Evolutionary conservation across 1,139 yeast species (phyloP).

Genomic region (Lodderomyces pseudojiufengensis): DNA sequence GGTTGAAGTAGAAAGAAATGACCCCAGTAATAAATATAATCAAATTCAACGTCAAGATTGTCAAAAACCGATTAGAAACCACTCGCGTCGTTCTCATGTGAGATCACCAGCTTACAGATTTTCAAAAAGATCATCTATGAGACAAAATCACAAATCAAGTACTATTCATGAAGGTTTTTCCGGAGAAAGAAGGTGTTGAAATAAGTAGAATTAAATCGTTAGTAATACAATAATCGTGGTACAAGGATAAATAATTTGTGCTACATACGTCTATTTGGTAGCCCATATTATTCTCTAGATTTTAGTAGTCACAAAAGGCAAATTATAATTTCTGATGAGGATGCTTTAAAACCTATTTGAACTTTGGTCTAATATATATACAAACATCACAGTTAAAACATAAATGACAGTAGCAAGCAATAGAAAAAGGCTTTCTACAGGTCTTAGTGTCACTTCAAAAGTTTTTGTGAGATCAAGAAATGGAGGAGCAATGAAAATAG

Average conservation of each 20-base stretch:
- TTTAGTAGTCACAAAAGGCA: too few species aligned
- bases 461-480: conserved; percentile 88
- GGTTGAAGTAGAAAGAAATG: too few species aligned
- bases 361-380: not conserved
- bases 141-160: not conserved
- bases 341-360: too few species aligned
- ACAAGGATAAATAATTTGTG: too few species aligned
- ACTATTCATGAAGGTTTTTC: too few species aligned
- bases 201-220: too few species aligned
- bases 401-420: conserved; percentile 13
- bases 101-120: conserved; percentile 11
- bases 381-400: not conserved
- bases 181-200: too few species aligned
- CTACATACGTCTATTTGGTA: too few species aligned
- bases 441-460: conserved; percentile 77
- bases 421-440: conserved; percentile 49
- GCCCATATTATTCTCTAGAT: too few species aligned
- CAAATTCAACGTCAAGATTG: too few species aligned
- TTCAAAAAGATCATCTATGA: conserved; percentile 5
- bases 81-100: not conserved
- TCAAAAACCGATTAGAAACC: too few species aligned
- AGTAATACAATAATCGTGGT: too few species aligned
- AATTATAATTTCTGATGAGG: conserved; percentile 6
- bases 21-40: conserved; percentile 2
- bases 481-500: conserved; percentile 88